Evolutionary conservation across 805 yeast species (phyloP).

Genomic region (Vanderwaltozyma yarrowii): DNA sequence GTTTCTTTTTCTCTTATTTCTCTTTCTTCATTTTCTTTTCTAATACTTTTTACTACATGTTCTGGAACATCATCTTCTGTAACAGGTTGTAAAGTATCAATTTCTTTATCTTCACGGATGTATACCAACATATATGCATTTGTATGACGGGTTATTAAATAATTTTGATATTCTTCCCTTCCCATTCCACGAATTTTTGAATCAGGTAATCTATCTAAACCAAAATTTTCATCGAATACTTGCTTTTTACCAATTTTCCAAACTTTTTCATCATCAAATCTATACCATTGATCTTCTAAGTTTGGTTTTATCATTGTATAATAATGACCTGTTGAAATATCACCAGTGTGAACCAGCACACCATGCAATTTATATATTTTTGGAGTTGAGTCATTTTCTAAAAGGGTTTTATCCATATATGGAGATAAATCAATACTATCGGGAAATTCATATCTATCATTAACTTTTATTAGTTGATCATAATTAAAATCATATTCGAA

Average conservation of each 20-base stretch:
- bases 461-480: conserved; percentile 81
- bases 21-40: conserved; percentile 49
- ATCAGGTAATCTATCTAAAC: conserved; percentile 53
- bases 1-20: conserved; percentile 44
- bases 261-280: conserved; percentile 93
- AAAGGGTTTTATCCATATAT: conserved; percentile 50
- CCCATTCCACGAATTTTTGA: conserved; percentile 41
- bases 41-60: conserved; percentile 57
- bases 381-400: conserved; percentile 14
- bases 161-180: conserved; percentile 51
- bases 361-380: conserved; percentile 73
- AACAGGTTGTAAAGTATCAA: conserved; percentile 49
- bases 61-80: conserved; percentile 49
- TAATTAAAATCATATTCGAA: conserved; percentile 89
- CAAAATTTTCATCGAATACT: conserved; percentile 88
- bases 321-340: conserved; percentile 91
- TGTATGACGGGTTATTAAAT: conserved; percentile 68
- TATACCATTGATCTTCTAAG: conserved; percentile 61
- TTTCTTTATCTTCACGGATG: conserved; percentile 52
- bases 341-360: conserved; percentile 92
- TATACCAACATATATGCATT: conserved; percentile 97
- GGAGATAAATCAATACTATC: conserved; percentile 71
- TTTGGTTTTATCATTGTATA: conserved; percentile 87
- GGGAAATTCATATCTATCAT: conserved; percentile 87
- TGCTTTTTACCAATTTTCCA: conserved; percentile 76